Evolutionary conservation across 2,329 filamentous ascomycete species (phyloP), one percentile per base, ranked within the genome.

Genomic region (Simplicillium aogashimaense): DNA sequence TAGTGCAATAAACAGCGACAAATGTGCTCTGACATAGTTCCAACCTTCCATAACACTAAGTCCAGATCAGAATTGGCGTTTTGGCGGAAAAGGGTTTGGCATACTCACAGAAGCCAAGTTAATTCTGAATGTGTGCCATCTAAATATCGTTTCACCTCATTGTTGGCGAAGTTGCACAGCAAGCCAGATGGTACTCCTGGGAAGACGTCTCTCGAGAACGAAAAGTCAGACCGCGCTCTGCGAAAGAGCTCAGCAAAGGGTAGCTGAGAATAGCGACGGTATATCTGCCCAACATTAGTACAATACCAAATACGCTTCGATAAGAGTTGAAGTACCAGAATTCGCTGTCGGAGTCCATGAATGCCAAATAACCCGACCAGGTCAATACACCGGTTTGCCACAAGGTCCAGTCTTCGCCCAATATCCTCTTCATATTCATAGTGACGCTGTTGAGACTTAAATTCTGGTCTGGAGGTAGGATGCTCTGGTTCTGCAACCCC

Each of bases 401-500:
- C 33, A 60, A 56, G 31, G 53, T 48, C 36, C 53, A 66, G 25
- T 51, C 61, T 57, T 3, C 54, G 55, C 8, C 72, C 74, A 2
- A 71, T 56, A 7, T 53, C 49, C 18, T 69, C 65, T 43, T 78
- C 73, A 37, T 71, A 69, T 8, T 57, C 55, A 28, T 64, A 55
- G 45, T 74, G 70, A 10, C 62, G 58, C 12, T 58, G 56, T n/a
- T 64, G 58, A 2, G 59, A 55, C 32, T 69, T 65, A 7, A 57
- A 53, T 38, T 68, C 62, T 5, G 60, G 57, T 4, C 63, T 60
- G 16, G 58, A 52, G 4, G 50, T 50, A 7, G 57, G 57, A 38
- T 66, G 69, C 39, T 78, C 74, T 12, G 74, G 70, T 48, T 79
- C 75, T 8, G 74, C 75, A 4, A 78, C 75, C 5, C 75, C 75